Conservation (phyloP, 2,329 filamentous ascomycete genomes). For the Penicillium capsulatum region DNA sequence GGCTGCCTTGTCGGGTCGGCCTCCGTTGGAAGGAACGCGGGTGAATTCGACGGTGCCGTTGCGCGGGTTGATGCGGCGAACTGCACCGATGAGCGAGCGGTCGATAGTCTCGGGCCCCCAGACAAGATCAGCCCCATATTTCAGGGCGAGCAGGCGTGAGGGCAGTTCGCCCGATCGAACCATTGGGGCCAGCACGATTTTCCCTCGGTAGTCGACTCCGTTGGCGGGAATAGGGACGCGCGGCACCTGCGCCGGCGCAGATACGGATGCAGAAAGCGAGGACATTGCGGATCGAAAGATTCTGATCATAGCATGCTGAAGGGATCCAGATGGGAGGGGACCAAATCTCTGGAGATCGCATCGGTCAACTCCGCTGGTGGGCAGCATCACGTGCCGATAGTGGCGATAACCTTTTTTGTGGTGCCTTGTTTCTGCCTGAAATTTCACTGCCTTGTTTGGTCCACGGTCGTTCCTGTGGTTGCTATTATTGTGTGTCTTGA, state of each 20-base stretch:
- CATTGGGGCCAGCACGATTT: slow-evolving; percentile 95
- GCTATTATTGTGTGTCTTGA: not conserved
- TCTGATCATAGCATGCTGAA: slow-evolving; percentile 40
- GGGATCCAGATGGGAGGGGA: slow-evolving; percentile 1
- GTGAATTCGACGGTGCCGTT: slow-evolving; percentile 83
- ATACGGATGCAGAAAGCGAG: slow-evolving; percentile 17
- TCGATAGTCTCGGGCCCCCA: slow-evolving; percentile 98
- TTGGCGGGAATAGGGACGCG: slow-evolving; percentile 78
- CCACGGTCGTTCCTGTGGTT: not conserved
- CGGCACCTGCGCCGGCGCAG: slow-evolving; percentile 44
- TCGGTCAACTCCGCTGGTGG: slow-evolving; percentile 8
- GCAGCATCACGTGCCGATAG: slow-evolving; percentile 23
- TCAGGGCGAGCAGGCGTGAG: slow-evolving; percentile 78
- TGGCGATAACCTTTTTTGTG: slow-evolving; percentile 13
- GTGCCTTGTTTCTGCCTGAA: slow-evolving; percentile 1
- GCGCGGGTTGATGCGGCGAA: slow-evolving; percentile 67
- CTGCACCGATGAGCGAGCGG: slow-evolving; percentile 82
- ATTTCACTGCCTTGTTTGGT: not conserved
- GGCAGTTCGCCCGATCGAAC: slow-evolving; percentile 95
- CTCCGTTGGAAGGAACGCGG: slow-evolving; percentile 66
- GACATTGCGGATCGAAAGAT: slow-evolving; percentile 55
- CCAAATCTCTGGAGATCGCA: slow-evolving; percentile 6
- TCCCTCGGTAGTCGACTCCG: slow-evolving; percentile 90
- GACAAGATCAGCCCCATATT: slow-evolving; percentile 94
- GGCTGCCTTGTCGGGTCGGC: slow-evolving; percentile 31